phyloP scores from a whole-genome alignment of 768 basidiomycete species.

The Hygrophoropsis aurantiaca region DNA sequence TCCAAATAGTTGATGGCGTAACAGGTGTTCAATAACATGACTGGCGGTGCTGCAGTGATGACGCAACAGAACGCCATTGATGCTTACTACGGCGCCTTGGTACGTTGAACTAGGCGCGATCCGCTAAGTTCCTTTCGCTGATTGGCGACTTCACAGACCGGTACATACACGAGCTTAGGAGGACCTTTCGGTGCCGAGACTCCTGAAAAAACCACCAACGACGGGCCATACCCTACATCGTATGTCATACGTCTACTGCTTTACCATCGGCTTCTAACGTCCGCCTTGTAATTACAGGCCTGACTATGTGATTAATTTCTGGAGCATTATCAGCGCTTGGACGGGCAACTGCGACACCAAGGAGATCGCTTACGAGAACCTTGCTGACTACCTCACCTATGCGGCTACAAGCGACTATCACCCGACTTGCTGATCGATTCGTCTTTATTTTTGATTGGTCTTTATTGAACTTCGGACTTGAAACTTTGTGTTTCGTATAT shows the following conservation, averaged over 20 bases:
- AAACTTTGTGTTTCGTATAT: too few species aligned
- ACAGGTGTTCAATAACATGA: neutral
- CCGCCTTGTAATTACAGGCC: conserved; percentile 3
- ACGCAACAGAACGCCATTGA: neutral
- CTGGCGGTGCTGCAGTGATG: neutral
- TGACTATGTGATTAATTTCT: conserved; percentile 19
- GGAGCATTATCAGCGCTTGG: conserved; percentile 22
- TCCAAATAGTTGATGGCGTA: too few species aligned
- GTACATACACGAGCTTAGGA: neutral
- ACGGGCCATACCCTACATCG: conserved; percentile 1
- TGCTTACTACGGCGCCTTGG: conserved; percentile 1
- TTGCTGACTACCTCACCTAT: conserved; percentile 21
- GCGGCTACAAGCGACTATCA: conserved; percentile 14
- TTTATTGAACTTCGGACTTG: too few species aligned
- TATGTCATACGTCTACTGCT: too few species aligned
- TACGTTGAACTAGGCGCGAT: too few species aligned
- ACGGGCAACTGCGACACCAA: conserved; percentile 19
- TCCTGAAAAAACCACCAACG: neutral
- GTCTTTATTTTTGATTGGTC: too few species aligned
- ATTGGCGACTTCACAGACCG: neutral
- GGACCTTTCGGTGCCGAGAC: neutral
- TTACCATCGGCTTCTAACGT: too few species aligned
- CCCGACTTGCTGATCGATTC: conserved; percentile 11
- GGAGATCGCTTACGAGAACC: conserved; percentile 20
- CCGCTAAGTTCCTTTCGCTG: too few species aligned